A percentile compares a stretch with the other conserved stretches of the same genome.
Conservation (phyloP, 805 yeast species). For the Metschnikowia santaceciliae region DNA sequence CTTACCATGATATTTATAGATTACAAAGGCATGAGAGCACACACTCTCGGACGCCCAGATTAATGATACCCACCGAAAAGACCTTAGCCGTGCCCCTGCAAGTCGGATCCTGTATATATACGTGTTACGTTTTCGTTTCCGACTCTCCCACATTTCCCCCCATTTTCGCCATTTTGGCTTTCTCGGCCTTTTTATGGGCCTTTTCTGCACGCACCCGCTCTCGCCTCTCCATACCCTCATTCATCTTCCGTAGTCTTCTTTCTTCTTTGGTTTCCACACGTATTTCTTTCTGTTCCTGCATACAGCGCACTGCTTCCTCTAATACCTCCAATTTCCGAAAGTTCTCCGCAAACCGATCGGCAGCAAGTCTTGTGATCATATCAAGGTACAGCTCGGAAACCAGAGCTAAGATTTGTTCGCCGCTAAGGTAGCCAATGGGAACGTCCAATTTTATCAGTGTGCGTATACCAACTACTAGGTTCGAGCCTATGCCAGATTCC, state of each 20-base stretch:
- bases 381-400: slow-evolving; percentile 52
- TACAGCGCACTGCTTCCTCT: slow-evolving; percentile 35
- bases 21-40: neutral
- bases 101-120: neutral
- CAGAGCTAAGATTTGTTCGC: slow-evolving; percentile 31
- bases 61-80: neutral
- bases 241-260: slow-evolving; percentile 48
- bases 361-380: slow-evolving; percentile 50
- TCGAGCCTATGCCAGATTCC: slow-evolving; percentile 81
- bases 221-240: slow-evolving; percentile 41
- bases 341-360: slow-evolving; percentile 66
- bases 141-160: neutral
- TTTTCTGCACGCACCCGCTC: slow-evolving; percentile 17
- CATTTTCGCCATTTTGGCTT: neutral
- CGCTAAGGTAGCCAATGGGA: slow-evolving; percentile 61
- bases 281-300: slow-evolving; percentile 16
- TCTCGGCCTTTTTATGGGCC: slow-evolving; percentile 9
- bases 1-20: slow-evolving; percentile 1
- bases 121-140: neutral
- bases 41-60: neutral
- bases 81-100: no score
- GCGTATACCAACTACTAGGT: slow-evolving; percentile 73
- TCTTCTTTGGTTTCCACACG: slow-evolving; percentile 52
- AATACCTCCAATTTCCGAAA: slow-evolving; percentile 50
- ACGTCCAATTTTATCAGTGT: slow-evolving; percentile 70